A percentile compares a stretch with the other conserved stretches of the same genome.
These are phyloP conservation scores for Kalmusia sp. DNA, from an alignment of 2,329 filamentous ascomycete species.

Conservation along the genomic window DNA sequence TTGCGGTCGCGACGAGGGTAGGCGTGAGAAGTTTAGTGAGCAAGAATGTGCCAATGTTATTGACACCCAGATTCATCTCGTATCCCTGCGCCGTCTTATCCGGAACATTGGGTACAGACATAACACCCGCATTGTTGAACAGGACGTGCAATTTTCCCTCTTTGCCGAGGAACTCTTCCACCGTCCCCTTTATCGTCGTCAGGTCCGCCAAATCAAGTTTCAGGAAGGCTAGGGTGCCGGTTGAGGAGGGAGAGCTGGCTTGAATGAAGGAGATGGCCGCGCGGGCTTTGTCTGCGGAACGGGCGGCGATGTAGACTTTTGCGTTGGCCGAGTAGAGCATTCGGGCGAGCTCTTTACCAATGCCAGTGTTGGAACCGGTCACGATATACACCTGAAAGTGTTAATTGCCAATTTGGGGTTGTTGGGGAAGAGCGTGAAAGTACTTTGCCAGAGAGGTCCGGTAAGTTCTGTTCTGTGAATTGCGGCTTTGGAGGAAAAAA, in stretches of 20 bases:
- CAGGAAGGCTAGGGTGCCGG: constrained; percentile 31
- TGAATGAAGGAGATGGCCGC: constrained; percentile 55
- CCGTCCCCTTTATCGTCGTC: constrained; percentile 7
- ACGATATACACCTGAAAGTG: constrained; percentile 58
- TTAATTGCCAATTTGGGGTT: not conserved
- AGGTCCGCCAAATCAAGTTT: constrained; percentile 50
- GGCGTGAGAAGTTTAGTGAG: constrained; percentile 43
- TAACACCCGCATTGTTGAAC: constrained; percentile 35
- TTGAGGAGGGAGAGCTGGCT: constrained; percentile 25
- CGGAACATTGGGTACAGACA: constrained; percentile 20
- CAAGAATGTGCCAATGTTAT: constrained; percentile 44
- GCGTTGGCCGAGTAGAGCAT: constrained; percentile 63
- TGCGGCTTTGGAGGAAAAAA: not conserved
- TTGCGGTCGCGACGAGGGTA: constrained; percentile 31
- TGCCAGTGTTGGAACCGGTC: constrained; percentile 56
- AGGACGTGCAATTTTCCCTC: constrained; percentile 51
- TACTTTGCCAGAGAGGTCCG: constrained; percentile 4
- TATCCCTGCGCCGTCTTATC: constrained; percentile 28
- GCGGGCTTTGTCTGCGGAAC: constrained; percentile 52
- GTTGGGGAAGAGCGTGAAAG: not conserved
- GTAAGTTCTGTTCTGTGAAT: constrained; percentile 3
- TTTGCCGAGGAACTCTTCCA: constrained; percentile 17
- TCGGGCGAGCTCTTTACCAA: constrained; percentile 61
- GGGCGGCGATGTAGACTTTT: constrained; percentile 60
- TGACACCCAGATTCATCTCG: constrained; percentile 45